A percentile compares a stretch with the other conserved stretches of the same genome.
Conservation (phyloP, 129 eudicot genomes). For the Flaveria ramosissima region DNA sequence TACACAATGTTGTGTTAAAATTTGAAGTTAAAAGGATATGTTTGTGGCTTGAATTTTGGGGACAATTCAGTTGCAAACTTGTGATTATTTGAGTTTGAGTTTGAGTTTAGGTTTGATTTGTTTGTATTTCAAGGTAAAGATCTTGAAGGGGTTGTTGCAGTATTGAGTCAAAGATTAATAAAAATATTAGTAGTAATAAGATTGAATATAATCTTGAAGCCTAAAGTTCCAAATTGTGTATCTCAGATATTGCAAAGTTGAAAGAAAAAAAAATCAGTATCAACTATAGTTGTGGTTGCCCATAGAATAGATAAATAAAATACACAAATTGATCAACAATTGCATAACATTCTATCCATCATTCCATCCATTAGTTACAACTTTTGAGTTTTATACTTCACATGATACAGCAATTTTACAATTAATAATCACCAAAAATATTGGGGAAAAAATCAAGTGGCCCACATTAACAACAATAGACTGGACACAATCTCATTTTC, state of each 20-base stretch:
- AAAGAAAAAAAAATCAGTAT: neutral
- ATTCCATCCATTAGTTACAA: conserved; percentile 10
- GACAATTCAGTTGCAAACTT: too few species aligned
- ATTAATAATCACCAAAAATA: neutral
- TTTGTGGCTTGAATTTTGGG: too few species aligned
- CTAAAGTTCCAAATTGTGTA: neutral
- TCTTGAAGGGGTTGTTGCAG: too few species aligned
- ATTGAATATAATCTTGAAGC: too few species aligned
- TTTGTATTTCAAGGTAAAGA: too few species aligned
- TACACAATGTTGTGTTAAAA: too few species aligned
- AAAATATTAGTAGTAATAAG: neutral
- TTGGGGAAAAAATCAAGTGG: neutral
- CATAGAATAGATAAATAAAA: neutral
- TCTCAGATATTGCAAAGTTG: neutral
- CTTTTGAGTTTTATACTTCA: conserved; percentile 5
- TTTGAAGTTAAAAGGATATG: too few species aligned
- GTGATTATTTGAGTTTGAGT: too few species aligned
- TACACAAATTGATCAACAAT: neutral
- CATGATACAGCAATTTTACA: neutral
- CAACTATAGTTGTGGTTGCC: neutral
- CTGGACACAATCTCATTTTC: conserved; percentile 9
- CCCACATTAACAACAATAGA: conserved; percentile 1
- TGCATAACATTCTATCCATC: neutral
- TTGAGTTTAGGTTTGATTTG: too few species aligned
- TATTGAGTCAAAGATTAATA: neutral